Percentiles rank a stretch among this genome's conserved stretches.
Evolutionary conservation across 2,329 filamentous ascomycete genomes (phyloP).

Genomic region (Aurifilum marmelostoma): DNA sequence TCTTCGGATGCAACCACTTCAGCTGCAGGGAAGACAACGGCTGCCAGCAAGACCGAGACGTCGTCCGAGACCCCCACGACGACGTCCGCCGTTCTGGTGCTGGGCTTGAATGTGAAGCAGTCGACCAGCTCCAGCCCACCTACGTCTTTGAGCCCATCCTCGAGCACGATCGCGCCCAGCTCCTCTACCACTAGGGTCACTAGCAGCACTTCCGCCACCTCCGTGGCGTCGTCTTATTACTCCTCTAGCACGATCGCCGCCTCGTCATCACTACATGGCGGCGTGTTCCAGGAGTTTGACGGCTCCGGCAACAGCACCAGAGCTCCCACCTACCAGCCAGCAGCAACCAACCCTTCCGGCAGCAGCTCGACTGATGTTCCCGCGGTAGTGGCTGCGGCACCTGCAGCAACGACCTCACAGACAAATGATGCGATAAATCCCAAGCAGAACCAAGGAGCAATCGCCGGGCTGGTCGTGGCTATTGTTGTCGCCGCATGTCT

Average conservation of each 20-base stretch:
- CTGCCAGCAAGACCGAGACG: slow-evolving; percentile 10
- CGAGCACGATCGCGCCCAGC: slow-evolving; percentile 24
- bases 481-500: slow-evolving; percentile 57
- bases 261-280: slow-evolving; percentile 36
- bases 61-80: slow-evolving; percentile 30
- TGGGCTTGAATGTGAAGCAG: slow-evolving; percentile 1
- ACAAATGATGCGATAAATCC: slow-evolving; percentile 47
- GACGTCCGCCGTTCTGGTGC: slow-evolving; percentile 16
- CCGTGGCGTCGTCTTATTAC: slow-evolving; percentile 29
- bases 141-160: slow-evolving; percentile 28
- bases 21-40: slow-evolving; percentile 30
- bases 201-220: slow-evolving; percentile 15
- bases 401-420: slow-evolving; percentile 37
- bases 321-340: slow-evolving; percentile 11
- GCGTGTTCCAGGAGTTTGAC: slow-evolving; percentile 59
- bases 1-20: slow-evolving; percentile 30
- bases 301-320: slow-evolving; percentile 36
- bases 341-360: background rate
- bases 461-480: slow-evolving; percentile 59
- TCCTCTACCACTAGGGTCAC: background rate
- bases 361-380: background rate
- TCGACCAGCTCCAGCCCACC: slow-evolving; percentile 23
- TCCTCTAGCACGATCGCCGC: slow-evolving; percentile 25
- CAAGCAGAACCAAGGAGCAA: slow-evolving; percentile 53
- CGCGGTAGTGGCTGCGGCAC: slow-evolving; percentile 31